A percentile compares a stretch with the other conserved stretches of the same genome.
These are phyloP conservation scores for Claviceps digitariae DNA, from an alignment of 2,329 filamentous ascomycete genomes.

Conservation along the genomic window DNA sequence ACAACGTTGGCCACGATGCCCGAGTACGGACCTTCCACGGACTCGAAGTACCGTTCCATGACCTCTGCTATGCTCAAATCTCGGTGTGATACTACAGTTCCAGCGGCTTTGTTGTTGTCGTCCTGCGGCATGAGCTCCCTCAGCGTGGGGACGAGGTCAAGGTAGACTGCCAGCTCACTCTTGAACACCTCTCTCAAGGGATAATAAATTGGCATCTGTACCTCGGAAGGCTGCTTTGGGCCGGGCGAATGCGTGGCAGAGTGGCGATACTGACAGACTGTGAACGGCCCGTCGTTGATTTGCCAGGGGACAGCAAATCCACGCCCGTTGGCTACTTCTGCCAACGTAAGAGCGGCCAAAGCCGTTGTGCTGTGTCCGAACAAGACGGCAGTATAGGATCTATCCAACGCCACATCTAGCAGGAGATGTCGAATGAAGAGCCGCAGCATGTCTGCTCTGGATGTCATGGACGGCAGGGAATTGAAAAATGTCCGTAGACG, in stretches of 20 bases:
- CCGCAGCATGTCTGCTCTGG: constrained; percentile 57
- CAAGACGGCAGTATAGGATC: constrained; percentile 55
- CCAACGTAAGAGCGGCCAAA: constrained; percentile 72
- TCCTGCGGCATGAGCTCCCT: constrained; percentile 29
- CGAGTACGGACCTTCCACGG: constrained; percentile 72
- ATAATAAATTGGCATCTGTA: constrained; percentile 46
- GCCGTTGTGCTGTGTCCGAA: constrained; percentile 80
- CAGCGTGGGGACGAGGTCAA: constrained; percentile 40
- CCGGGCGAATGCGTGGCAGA: constrained; percentile 10
- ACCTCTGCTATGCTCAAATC: constrained; percentile 83
- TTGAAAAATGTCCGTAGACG: constrained; percentile 42
- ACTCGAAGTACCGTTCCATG: constrained; percentile 73
- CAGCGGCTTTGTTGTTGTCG: constrained; percentile 14
- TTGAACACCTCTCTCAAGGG: constrained; percentile 76
- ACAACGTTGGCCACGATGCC: constrained; percentile 94
- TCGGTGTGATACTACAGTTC: constrained; percentile 47
- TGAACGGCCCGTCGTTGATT: constrained; percentile 55
- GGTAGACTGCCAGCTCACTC: constrained; percentile 62
- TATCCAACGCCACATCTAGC: constrained; percentile 45
- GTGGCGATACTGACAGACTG: constrained; percentile 18
- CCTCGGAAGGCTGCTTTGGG: constrained; percentile 8
- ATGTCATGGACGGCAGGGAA: constrained; percentile 58
- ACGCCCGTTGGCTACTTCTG: constrained; percentile 82
- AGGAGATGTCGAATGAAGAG: constrained; percentile 62
- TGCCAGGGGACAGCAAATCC: constrained; percentile 75